Conservation (phyloP, 129 eudicot species). For the Kitagawia praeruptora region DNA sequence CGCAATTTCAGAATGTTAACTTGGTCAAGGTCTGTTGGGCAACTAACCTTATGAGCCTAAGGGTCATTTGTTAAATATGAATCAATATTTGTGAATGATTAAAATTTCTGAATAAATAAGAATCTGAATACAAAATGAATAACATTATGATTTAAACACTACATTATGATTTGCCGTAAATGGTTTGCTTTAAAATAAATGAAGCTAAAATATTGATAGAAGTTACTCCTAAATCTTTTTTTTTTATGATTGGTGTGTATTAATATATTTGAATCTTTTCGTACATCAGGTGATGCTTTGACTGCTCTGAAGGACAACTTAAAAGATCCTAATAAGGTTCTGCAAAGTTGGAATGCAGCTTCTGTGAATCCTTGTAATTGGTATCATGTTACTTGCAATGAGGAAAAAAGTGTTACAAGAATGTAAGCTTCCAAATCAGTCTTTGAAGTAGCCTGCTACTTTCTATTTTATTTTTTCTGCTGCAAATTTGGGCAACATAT, state of each 20-base stretch:
- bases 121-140: too few species aligned
- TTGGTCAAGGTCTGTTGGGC: too few species aligned
- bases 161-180: background rate
- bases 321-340: constrained; percentile 47
- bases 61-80: too few species aligned
- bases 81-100: too few species aligned
- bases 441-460: background rate
- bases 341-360: constrained; percentile 77
- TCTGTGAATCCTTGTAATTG: constrained; percentile 76
- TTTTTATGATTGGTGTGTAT: background rate
- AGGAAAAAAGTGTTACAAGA: constrained; percentile 51
- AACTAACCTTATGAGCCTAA: too few species aligned
- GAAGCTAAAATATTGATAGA: too few species aligned
- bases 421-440: constrained; percentile 31
- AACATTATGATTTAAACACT: too few species aligned
- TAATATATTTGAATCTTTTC: constrained; percentile 6
- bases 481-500: background rate
- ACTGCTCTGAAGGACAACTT: constrained; percentile 38
- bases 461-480: background rate
- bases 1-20: too few species aligned
- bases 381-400: constrained; percentile 75
- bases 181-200: too few species aligned
- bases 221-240: too few species aligned
- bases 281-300: constrained; percentile 66
- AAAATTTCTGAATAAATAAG: too few species aligned